A percentile compares a stretch with the other conserved stretches of the same genome.
These are phyloP conservation scores for Colletotrichum coccodes DNA, from an alignment of 2,329 filamentous ascomycete species.

Conservation along the genomic window DNA sequence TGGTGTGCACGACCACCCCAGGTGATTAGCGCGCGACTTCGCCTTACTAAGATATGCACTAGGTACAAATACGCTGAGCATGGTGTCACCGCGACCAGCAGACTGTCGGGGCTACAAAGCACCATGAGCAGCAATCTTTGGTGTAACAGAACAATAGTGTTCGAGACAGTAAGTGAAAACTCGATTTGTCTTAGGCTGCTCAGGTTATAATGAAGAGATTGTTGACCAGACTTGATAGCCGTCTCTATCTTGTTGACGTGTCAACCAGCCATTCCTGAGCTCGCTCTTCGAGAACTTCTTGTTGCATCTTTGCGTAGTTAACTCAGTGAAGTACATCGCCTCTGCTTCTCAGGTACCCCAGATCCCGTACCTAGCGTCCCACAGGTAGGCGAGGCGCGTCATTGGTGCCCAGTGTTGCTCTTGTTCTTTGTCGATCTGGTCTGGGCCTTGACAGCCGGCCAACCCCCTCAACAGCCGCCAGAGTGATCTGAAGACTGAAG, in stretches of 20 bases:
- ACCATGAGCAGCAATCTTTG: background rate
- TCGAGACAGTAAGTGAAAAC: too few species aligned
- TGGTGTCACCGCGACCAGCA: background rate
- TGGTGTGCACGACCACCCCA: background rate
- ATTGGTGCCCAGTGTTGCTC: constrained; percentile 4
- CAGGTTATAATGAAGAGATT: background rate
- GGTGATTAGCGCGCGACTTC: background rate
- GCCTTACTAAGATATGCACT: too few species aligned
- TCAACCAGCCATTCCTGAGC: background rate
- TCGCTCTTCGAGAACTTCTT: background rate
- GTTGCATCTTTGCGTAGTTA: background rate
- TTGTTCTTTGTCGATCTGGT: constrained; percentile 15
- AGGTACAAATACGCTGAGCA: background rate
- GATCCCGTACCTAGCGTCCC: background rate
- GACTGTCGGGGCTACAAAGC: background rate
- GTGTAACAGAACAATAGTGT: background rate
- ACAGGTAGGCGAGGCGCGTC: background rate
- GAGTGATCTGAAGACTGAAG: background rate
- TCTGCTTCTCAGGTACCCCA: background rate
- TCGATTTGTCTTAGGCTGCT: too few species aligned
- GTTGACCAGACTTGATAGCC: background rate
- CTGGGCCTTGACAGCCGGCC: constrained; percentile 4
- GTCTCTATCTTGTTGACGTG: background rate
- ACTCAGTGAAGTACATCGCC: background rate
- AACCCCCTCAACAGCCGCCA: background rate